A percentile compares a stretch with the other conserved stretches of the same genome.
Evolutionary conservation across 495 filamentous ascomycete genomes (phyloP).

Genomic region (Xylaria scruposa): DNA sequence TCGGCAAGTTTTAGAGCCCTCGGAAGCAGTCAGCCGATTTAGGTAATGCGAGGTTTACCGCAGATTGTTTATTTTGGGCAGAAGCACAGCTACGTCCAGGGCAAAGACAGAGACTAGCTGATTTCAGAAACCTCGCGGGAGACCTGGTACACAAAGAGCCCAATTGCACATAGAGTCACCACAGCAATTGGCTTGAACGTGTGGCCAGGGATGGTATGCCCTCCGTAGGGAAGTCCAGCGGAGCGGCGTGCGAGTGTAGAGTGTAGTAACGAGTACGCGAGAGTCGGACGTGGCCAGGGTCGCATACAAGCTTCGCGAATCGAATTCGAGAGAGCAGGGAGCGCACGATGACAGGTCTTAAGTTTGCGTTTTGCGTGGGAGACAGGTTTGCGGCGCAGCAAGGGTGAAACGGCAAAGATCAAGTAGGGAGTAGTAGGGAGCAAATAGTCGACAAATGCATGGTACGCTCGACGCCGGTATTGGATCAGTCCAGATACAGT

Average conservation of each 20-base stretch:
- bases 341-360: conserved; percentile 3
- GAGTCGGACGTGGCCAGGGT: background rate
- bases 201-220: background rate
- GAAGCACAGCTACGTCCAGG: conserved; percentile 20
- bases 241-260: background rate
- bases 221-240: background rate
- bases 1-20: background rate
- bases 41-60: conserved; percentile 14
- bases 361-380: conserved; percentile 3
- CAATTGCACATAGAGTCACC: conserved; percentile 15
- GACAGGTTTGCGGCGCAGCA: conserved; percentile 21
- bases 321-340: conserved; percentile 14
- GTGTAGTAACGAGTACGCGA: conserved; percentile 6
- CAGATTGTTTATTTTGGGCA: conserved; percentile 3
- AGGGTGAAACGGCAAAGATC: background rate
- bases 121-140: conserved; percentile 20
- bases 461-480: conserved; percentile 9
- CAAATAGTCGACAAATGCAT: background rate
- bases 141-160: conserved; percentile 25
- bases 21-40: conserved; percentile 8
- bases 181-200: conserved; percentile 22
- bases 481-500: background rate
- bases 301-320: conserved; percentile 17
- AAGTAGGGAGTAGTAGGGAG: conserved; percentile 13
- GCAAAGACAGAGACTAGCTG: background rate